Evolutionary conservation across 352 stramenopile genomes (phyloP).

Genomic region (Thraustotheca clavata): DNA sequence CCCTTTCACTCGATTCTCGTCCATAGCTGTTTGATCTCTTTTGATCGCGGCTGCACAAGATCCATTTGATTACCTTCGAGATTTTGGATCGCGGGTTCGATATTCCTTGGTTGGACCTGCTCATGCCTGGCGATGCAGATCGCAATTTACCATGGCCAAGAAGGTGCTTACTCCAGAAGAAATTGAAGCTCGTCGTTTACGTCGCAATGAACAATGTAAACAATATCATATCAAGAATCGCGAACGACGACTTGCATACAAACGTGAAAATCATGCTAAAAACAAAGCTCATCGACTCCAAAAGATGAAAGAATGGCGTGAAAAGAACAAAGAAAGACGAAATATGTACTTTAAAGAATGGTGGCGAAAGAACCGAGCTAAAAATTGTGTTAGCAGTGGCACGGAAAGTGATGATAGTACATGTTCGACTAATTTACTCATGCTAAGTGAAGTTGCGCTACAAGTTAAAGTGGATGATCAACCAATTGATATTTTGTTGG

Average conservation of each 20-base stretch:
- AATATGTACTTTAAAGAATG: conserved; percentile 22
- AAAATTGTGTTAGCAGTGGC: background rate
- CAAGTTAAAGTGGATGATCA: conserved; percentile 11
- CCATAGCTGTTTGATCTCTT: too few species aligned
- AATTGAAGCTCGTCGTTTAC: conserved; percentile 11
- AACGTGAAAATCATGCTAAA: conserved; percentile 21
- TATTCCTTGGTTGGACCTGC: background rate
- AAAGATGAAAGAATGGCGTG: conserved; percentile 23
- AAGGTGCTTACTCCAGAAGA: conserved; percentile 17
- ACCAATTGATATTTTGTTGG: background rate
- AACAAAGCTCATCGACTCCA: conserved; percentile 20
- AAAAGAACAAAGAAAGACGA: conserved; percentile 20
- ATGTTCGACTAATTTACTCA: background rate
- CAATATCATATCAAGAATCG: conserved; percentile 23
- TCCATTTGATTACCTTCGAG: conserved; percentile 12
- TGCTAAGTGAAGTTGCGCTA: conserved; percentile 20
- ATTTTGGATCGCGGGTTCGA: conserved; percentile 14
- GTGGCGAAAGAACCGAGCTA: conserved; percentile 17
- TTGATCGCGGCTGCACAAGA: too few species aligned
- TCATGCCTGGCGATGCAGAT: background rate
- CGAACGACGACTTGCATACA: conserved; percentile 18
- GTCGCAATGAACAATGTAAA: conserved; percentile 21
- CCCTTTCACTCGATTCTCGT: too few species aligned
- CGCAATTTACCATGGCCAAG: conserved; percentile 16
- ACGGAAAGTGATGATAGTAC: conserved; percentile 3